A percentile compares a stretch with the other conserved stretches of the same genome.
Conservation (phyloP, 2,329 filamentous ascomycete genomes). For the Cryphonectria nitschkei region DNA sequence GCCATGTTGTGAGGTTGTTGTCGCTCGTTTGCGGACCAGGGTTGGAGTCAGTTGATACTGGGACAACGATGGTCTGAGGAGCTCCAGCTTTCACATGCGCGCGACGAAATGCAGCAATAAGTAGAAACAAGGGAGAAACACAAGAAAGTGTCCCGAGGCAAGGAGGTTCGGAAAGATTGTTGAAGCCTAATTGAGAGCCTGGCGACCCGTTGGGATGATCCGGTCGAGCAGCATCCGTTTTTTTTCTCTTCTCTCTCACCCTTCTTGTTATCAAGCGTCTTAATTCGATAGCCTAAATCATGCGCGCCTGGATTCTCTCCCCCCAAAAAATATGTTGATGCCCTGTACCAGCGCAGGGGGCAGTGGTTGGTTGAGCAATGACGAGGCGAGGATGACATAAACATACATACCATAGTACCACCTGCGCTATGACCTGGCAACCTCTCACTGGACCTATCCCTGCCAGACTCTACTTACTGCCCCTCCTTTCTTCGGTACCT, state of each 20-base stretch:
- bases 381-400: slow-evolving; percentile 16
- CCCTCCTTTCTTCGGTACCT: slow-evolving; percentile 9
- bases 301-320: slow-evolving; percentile 2
- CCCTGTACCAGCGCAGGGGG: slow-evolving; percentile 7
- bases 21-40: slow-evolving; percentile 7
- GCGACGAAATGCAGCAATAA: slow-evolving; percentile 12
- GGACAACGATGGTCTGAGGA: background rate
- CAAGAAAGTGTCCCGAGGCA: background rate
- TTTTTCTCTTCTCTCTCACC: background rate
- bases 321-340: background rate
- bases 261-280: background rate
- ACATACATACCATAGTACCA: background rate
- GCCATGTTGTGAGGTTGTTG: slow-evolving; percentile 21
- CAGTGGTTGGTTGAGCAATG: slow-evolving; percentile 7
- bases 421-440: slow-evolving; percentile 19
- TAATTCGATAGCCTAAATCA: background rate
- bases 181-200: slow-evolving; percentile 5
- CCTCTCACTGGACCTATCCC: slow-evolving; percentile 12
- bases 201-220: background rate
- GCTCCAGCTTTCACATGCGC: slow-evolving; percentile 25
- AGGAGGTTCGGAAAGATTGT: background rate
- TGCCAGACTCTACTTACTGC: background rate
- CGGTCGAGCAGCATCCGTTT: background rate
- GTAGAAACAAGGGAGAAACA: slow-evolving; percentile 13
- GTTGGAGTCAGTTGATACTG: slow-evolving; percentile 8